Base-by-base conservation (phyloP, 2,329 filamentous ascomycete genomes). In the Ascomycota sp. region DNA sequence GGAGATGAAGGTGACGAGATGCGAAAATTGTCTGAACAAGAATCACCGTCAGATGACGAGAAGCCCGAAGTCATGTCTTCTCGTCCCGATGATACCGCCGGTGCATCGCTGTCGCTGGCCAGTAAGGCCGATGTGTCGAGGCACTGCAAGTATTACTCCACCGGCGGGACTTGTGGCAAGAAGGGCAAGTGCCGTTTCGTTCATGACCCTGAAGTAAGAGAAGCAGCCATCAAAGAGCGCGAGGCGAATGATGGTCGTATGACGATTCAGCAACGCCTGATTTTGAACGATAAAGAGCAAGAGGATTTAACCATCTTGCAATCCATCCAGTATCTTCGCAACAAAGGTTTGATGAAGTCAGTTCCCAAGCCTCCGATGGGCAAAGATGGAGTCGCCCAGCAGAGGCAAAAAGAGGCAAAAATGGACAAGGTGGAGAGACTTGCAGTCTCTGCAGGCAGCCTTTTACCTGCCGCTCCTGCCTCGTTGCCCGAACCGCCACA, bases 131-230 rank as follows among this genome's bases (percentile, higher is more conserved):
- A 75, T 44, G 62, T 72, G 30, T 62, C 66, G 33, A 69, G 66
- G 41, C 71, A 75, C 46, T 76, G 72, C 66, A 76, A 76, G 54
- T 76, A 76, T 51, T 76, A 67, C 48, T 72, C 71, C 29, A 76
- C 71, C 34, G 72, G 72, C 42, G 72, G 72, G 39, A 72, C 61
- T 37, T 76, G 72, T 53, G 72, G 71, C 34, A 76, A 76, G 62
- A 74, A 74, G 64, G 68, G 69, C 68, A 76, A 76, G 69, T 76
- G 72, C 59, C 72, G 72, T 55, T 76, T 76, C 54, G 68, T 74
- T 41, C 72, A 76, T 50, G 72, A 76, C 47, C 62, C 64, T 12
- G 64, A 66, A 40, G 65, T 72, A 37, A 62, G 72, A 42, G 68
- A 72, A 44, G 67, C 67, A 41, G 71, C 71, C 37, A 58, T 76